Evolutionary conservation across 1,284 basidiomycete genomes (phyloP).

Genomic region (Pseudozyma pruni): DNA sequence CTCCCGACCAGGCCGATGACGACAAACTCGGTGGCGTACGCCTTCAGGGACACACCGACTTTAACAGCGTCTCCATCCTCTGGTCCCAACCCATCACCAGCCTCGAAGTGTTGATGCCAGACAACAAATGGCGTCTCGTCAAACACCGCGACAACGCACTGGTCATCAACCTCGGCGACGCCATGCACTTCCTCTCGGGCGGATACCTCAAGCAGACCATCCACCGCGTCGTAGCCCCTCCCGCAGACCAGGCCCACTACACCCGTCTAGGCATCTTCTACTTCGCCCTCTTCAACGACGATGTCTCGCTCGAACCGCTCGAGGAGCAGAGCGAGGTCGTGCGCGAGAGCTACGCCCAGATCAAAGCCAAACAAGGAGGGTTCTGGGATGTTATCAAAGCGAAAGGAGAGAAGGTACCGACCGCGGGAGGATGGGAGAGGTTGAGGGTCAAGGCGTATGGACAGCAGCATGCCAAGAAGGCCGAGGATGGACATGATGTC

Average conservation of each 20-base stretch:
- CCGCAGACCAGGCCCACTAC: constrained; percentile 68
- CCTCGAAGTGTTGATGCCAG: constrained; percentile 69
- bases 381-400: constrained; percentile 54
- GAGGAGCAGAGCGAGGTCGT: constrained; percentile 64
- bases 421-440: constrained; percentile 64
- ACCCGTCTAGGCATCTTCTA: constrained; percentile 69
- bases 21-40: constrained; percentile 68
- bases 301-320: constrained; percentile 65
- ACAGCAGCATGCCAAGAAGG: constrained; percentile 61
- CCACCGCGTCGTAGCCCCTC: constrained; percentile 69
- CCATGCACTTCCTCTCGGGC: constrained; percentile 63
- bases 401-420: constrained; percentile 52
- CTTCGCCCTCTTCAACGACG: constrained; percentile 69
- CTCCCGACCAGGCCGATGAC: constrained; percentile 65
- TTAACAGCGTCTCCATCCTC: constrained; percentile 69
- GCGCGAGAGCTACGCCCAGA: constrained; percentile 34
- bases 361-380: constrained; percentile 18
- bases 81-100: constrained; percentile 70
- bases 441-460: constrained; percentile 64
- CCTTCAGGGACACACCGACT: constrained; percentile 70
- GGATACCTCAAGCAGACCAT: constrained; percentile 68
- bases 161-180: constrained; percentile 66
- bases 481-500: constrained; percentile 61
- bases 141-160: constrained; percentile 67
- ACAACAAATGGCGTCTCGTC: constrained; percentile 69